Evolutionary conservation across 495 filamentous ascomycete genomes (phyloP).

Genomic region (Daldinia concentrica): DNA sequence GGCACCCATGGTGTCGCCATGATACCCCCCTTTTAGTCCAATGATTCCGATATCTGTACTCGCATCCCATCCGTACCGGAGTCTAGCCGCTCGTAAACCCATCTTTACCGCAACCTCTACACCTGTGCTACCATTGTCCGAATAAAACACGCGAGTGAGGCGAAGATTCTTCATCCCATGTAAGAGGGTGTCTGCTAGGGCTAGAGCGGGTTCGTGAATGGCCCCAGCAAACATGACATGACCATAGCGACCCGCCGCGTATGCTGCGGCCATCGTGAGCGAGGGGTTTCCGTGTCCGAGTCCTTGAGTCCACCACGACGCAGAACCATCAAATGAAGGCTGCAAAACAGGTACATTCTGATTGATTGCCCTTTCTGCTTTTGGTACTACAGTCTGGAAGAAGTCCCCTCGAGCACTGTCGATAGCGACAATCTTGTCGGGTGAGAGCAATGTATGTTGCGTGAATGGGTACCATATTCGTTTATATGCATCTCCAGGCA

Average conservation of each 20-base stretch:
- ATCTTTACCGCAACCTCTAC: conserved; percentile 85
- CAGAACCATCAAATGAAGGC: conserved; percentile 78
- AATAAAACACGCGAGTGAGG: conserved; percentile 74
- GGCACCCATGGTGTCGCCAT: conserved; percentile 82
- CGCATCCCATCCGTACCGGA: conserved; percentile 70
- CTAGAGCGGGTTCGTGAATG: conserved; percentile 74
- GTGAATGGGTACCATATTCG: conserved; percentile 86
- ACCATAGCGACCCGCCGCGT: conserved; percentile 83
- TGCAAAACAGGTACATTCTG: conserved; percentile 51
- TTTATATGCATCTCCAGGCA: conserved; percentile 64
- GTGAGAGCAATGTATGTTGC: conserved; percentile 70
- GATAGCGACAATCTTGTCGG: conserved; percentile 70
- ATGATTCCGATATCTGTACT: conserved; percentile 66
- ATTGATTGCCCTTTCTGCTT: conserved; percentile 3
- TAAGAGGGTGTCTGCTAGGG: conserved; percentile 68
- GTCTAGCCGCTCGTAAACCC: conserved; percentile 70
- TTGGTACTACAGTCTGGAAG: conserved; percentile 66
- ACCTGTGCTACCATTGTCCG: conserved; percentile 81
- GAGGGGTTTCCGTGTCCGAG: conserved; percentile 76
- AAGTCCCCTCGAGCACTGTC: conserved; percentile 80
- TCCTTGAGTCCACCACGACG: conserved; percentile 89
- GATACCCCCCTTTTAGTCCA: conserved; percentile 78
- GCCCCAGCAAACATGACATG: conserved; percentile 85
- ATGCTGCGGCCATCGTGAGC: conserved; percentile 73
- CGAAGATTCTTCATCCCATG: conserved; percentile 66